These are phyloP conservation scores for Cutaneotrichosporon sp. DNA, from an alignment of 1,284 basidiomycete species.

Conservation along the genomic window DNA sequence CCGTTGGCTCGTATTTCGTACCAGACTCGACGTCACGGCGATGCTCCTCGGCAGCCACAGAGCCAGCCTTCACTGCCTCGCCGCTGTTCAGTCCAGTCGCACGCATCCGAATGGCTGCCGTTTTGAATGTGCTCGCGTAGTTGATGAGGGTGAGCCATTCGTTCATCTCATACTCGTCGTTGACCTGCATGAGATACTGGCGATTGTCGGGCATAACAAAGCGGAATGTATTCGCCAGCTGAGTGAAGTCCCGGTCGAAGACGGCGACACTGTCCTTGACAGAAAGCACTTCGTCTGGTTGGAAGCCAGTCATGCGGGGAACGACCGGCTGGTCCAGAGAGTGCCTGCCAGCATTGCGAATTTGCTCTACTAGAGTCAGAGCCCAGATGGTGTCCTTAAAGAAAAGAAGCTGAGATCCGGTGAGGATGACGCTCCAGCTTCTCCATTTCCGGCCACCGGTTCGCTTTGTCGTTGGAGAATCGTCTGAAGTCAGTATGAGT, in stretches of 20 bases:
- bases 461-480: conserved; percentile 68
- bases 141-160: conserved; percentile 92
- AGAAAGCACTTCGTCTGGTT: conserved; percentile 81
- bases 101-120: conserved; percentile 77
- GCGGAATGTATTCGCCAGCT: conserved; percentile 72
- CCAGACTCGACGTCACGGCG: conserved; percentile 28
- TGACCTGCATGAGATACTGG: conserved; percentile 74
- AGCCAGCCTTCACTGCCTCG: conserved; percentile 69
- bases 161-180: conserved; percentile 71
- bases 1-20: background rate
- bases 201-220: conserved; percentile 65
- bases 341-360: conserved; percentile 32
- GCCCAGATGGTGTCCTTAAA: conserved; percentile 80
- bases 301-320: conserved; percentile 60
- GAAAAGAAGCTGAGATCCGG: conserved; percentile 83
- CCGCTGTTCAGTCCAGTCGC: conserved; percentile 62
- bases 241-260: conserved; percentile 68
- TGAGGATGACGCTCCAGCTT: conserved; percentile 77
- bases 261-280: conserved; percentile 74
- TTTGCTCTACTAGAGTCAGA: conserved; percentile 56
- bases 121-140: conserved; percentile 88
- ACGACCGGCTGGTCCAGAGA: conserved; percentile 35
- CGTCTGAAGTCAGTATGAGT: conserved; percentile 57
- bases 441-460: conserved; percentile 79
- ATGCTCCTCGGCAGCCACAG: conserved; percentile 76